Percentiles rank a stretch among this genome's conserved stretches.
These are phyloP conservation scores for Orbilia brochopaga DNA, from an alignment of 2,329 filamentous ascomycete species.

Conservation along the genomic window DNA sequence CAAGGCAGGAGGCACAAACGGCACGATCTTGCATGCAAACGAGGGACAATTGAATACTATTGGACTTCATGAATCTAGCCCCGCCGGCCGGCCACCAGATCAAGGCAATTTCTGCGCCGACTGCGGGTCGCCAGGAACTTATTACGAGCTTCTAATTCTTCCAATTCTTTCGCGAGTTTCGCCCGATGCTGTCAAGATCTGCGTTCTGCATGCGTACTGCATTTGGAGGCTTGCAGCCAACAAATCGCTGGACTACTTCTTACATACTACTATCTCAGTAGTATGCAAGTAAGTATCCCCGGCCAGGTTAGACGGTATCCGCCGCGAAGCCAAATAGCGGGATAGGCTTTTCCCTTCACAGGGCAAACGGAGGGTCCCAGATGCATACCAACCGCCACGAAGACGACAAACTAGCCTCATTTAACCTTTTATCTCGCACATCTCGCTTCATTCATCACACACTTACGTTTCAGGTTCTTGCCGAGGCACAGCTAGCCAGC, in stretches of 20 bases:
- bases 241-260: not conserved
- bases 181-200: not conserved
- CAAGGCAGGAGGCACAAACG: slow-evolving; percentile 1
- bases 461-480: too few species aligned
- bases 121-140: not conserved
- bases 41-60: not conserved
- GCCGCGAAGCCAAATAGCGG: not conserved
- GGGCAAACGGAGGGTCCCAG: not conserved
- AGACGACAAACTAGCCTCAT: not conserved
- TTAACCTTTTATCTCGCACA: slow-evolving; percentile 2
- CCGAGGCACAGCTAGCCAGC: too few species aligned
- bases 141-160: not conserved
- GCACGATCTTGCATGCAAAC: not conserved
- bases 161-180: not conserved
- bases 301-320: not conserved
- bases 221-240: not conserved
- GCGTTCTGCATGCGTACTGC: too few species aligned
- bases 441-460: slow-evolving; percentile 3
- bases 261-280: too few species aligned
- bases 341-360: not conserved
- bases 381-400: not conserved
- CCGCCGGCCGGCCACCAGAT: not conserved
- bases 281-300: too few species aligned
- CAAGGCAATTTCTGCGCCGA: not conserved
- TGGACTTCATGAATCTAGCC: not conserved